Base-by-base conservation (phyloP, 1,139 yeast genomes). In the Yamadazyma sp. region DNA sequence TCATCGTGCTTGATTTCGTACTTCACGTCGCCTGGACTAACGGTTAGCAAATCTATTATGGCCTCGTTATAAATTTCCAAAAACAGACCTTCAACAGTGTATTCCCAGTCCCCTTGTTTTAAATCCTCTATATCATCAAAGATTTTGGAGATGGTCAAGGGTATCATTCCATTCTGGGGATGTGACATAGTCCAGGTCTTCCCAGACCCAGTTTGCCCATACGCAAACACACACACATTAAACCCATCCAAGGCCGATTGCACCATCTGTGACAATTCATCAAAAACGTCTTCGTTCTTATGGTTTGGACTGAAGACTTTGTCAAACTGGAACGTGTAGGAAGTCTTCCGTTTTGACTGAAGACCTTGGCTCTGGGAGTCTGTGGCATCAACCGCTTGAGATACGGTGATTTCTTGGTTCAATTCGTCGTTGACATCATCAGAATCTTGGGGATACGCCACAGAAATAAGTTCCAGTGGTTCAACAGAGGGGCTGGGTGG, bases 161-260 rank as follows among this genome's bases (percentile, higher is more conserved):
- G 90, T 25, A 90, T 87, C 72, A 92, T 80, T 16, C 98, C 98
- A 53, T 81, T 83, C 3, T 61, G 51, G 0, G 77, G 67, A 31
- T 73, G 74, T 1, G 94, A 77, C 98, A 92, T 92, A 0, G 98
- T 92, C 57, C 66, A 83, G 0, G 97, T 90, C 57, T 92, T 92
- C 3, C 98, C 98, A 0, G 97, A 89, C 0, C 98, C 97, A 0
- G 98, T 92, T 62, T 92, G 98, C 0, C 98, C 98, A 60, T 92
- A 92, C 0, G 98, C 96, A 66, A 92, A 89, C 1, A 92, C 89
- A 58, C 97, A 89, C 3, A 88, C 96, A 52, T 89, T 89, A 54
- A 72, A 82, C 0, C 98, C 98, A 63, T 92, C 96, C 22, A 92
- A 61, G 0, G 95, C 86, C 39, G 95, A 85, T 58, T 89, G 97